Base-by-base conservation (phyloP, 1,284 basidiomycete species). In the Ceraceosorus bombacis region DNA sequence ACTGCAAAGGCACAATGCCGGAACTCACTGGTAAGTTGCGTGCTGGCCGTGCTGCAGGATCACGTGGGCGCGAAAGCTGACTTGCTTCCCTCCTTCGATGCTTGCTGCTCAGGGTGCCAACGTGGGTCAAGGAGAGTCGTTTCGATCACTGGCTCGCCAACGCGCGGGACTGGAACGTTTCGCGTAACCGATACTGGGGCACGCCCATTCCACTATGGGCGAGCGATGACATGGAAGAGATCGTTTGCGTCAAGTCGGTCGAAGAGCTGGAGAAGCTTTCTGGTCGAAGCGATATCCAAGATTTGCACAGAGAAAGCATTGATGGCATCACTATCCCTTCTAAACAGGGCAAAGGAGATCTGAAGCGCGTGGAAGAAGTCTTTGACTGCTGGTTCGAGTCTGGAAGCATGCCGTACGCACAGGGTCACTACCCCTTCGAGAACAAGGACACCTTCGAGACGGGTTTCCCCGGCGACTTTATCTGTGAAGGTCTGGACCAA, bases 331-430 rank as follows among this genome's bases (percentile, higher is more conserved):
- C 90, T 60, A 97, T 98, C 72, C 95, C 94, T 5, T 96, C 92
- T 41, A 82, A 88, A 27, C 80, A 86, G 78, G 94, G 93, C 65
- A 95, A 93, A 76, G 95, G 94, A 17, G 79, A 81, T 17, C 81
- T 99, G 50, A 89, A 84, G 78, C 86, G 94, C 61, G 84, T 97
- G 15, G 90, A 96, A 63, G 95, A 97, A 79, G 92, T 99, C 40
- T 98, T 99, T 78, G 95, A 99, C 79, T 99, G 95, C 78, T 99
- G 95, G 95, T 98, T 99, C 78, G 95, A 99, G 81, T 97, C 94
- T 6, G 95, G 95, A 80, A 94, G 92, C 76, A 99, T 99, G 95
- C 95, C 95, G 4, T 99, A 95, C 75, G 95, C 93, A 1, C 94
- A 97, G 76, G 83, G 86, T 10, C 95, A 99, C 80, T 98, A 95